Conservation (phyloP, 495 filamentous ascomycete genomes). For the Penicillium turbatum region DNA sequence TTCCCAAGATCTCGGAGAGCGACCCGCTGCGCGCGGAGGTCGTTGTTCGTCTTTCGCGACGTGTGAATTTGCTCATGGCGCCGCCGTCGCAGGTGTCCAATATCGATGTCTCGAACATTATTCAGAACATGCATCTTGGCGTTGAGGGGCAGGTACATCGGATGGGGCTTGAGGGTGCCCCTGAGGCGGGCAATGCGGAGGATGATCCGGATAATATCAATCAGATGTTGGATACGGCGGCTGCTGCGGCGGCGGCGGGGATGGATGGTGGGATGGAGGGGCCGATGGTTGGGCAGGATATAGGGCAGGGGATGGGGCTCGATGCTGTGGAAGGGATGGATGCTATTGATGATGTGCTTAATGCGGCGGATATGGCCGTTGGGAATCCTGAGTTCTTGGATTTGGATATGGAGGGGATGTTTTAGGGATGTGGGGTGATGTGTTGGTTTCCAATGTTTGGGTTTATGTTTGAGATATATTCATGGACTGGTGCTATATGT, state of each 20-base stretch:
- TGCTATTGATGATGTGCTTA: constrained; percentile 46
- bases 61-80: constrained; percentile 60
- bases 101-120: constrained; percentile 41
- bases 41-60: constrained; percentile 69
- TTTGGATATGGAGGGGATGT: constrained; percentile 50
- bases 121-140: constrained; percentile 38
- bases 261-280: constrained; percentile 21
- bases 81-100: constrained; percentile 40
- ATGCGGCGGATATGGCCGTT: constrained; percentile 46
- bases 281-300: not conserved
- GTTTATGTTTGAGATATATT: not conserved
- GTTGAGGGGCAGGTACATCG: constrained; percentile 29
- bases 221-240: constrained; percentile 46
- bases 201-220: constrained; percentile 41
- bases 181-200: constrained; percentile 15
- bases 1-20: constrained; percentile 55
- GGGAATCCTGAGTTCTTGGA: constrained; percentile 48
- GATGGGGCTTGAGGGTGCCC: constrained; percentile 34
- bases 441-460: not conserved
- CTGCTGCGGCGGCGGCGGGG: constrained; percentile 29
- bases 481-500: too few relatives aligned
- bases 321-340: constrained; percentile 31
- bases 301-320: constrained; percentile 32
- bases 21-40: constrained; percentile 61
- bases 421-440: constrained; percentile 10